These are phyloP conservation scores for Colletotrichum salicis DNA, from an alignment of 2,329 filamentous ascomycete species.

Conservation along the genomic window DNA sequence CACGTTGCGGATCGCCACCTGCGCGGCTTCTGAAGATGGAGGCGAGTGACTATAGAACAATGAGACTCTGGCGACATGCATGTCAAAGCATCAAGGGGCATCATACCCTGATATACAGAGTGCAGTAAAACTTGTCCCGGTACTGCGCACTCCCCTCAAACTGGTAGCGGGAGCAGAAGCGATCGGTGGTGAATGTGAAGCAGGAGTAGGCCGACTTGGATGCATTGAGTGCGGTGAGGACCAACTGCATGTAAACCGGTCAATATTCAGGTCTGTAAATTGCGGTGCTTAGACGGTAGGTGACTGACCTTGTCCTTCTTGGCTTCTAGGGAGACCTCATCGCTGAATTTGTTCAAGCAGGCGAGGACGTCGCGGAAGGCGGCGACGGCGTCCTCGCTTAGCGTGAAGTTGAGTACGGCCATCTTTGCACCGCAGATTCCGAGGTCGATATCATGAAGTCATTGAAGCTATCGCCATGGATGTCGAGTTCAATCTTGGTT, in stretches of 20 bases:
- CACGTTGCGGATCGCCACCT: conserved; percentile 65
- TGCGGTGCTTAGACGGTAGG: too few species aligned
- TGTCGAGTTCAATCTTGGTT: conserved; percentile 35
- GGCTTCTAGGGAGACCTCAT: conserved; percentile 80
- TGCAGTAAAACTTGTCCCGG: conserved; percentile 76
- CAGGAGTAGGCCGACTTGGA: conserved; percentile 84
- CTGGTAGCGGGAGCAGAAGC: conserved; percentile 79
- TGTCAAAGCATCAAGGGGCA: not conserved
- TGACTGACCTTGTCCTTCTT: conserved; percentile 70
- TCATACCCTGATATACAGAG: conserved; percentile 75
- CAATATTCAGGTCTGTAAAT: not conserved
- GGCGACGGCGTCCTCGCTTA: conserved; percentile 77
- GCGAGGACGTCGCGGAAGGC: conserved; percentile 78
- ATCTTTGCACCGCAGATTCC: conserved; percentile 46
- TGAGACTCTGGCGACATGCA: not conserved
- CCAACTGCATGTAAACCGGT: conserved; percentile 60
- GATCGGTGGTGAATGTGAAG: conserved; percentile 72
- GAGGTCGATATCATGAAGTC: conserved; percentile 41
- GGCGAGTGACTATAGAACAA: conserved; percentile 65
- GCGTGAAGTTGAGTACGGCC: conserved; percentile 76
- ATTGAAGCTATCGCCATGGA: conserved; percentile 54
- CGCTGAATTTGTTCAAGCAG: conserved; percentile 83
- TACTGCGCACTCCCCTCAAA: conserved; percentile 66
- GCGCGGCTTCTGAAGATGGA: conserved; percentile 78
- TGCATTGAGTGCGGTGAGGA: conserved; percentile 80